Evolutionary conservation across 805 yeast species (phyloP).

Genomic region (Pichia californica): DNA sequence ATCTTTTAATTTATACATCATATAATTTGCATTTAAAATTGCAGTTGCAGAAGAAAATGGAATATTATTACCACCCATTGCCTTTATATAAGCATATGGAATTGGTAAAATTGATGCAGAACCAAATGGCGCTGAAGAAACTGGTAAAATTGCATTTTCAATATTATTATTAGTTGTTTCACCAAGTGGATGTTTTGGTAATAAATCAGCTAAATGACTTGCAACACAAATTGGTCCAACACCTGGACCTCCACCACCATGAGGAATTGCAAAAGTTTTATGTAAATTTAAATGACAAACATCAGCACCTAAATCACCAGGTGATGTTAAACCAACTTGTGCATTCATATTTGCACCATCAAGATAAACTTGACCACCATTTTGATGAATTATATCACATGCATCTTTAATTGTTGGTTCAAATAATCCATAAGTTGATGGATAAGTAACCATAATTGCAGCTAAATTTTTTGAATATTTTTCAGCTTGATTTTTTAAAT

Average conservation of each 20-base stretch:
- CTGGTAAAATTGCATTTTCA: slow-evolving; percentile 58
- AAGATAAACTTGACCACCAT: slow-evolving; percentile 94
- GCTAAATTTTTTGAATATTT: slow-evolving; percentile 69
- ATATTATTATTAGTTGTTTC: slow-evolving; percentile 39
- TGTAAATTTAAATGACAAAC: slow-evolving; percentile 96
- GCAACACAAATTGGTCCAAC: slow-evolving; percentile 97
- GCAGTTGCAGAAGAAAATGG: slow-evolving; percentile 88
- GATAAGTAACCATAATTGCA: slow-evolving; percentile 94
- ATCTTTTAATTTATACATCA: slow-evolving; percentile 70
- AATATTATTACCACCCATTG: slow-evolving; percentile 82
- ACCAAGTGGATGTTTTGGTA: slow-evolving; percentile 72
- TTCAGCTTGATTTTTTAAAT: slow-evolving; percentile 65
- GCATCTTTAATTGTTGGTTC: slow-evolving; percentile 88
- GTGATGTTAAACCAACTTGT: slow-evolving; percentile 94
- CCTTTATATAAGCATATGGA: slow-evolving; percentile 89
- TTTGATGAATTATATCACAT: slow-evolving; percentile 71
- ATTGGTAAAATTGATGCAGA: slow-evolving; percentile 91
- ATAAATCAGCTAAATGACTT: slow-evolving; percentile 66
- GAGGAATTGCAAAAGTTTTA: slow-evolving; percentile 96
- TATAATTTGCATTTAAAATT: slow-evolving; percentile 91
- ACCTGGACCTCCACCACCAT: slow-evolving; percentile 99
- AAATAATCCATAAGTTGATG: slow-evolving; percentile 93
- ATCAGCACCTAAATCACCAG: slow-evolving; percentile 97
- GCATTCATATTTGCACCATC: slow-evolving; percentile 99
- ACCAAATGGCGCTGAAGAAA: slow-evolving; percentile 92